These are phyloP conservation scores for Alternaria sp. DNA, from an alignment of 2,329 filamentous ascomycete species.

Conservation along the genomic window DNA sequence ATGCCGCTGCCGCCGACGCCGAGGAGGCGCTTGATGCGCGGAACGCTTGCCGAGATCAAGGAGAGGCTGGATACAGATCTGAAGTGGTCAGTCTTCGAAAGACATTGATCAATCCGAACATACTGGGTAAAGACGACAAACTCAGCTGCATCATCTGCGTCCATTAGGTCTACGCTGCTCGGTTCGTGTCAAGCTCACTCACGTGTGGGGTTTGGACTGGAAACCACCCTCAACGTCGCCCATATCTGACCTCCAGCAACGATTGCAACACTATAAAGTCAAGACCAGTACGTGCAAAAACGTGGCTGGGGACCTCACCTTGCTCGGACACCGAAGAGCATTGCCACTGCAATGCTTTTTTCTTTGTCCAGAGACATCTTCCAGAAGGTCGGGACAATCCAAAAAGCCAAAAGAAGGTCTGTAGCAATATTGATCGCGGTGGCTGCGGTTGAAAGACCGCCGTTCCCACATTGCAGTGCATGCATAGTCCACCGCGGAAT, in stretches of 20 bases:
- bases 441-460: constrained; percentile 19
- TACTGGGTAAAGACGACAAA: constrained; percentile 24
- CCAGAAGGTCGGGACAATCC: constrained; percentile 34
- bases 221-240: constrained; percentile 11
- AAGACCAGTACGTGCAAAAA: background rate
- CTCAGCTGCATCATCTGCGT: constrained; percentile 18
- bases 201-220: constrained; percentile 19
- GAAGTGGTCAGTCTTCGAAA: background rate
- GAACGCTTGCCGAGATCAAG: constrained; percentile 24
- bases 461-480: constrained; percentile 17
- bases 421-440: constrained; percentile 29
- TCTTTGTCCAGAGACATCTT: constrained; percentile 23
- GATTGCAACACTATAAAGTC: constrained; percentile 16
- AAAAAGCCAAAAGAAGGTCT: constrained; percentile 30
- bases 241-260: constrained; percentile 21
- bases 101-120: background rate
- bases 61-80: constrained; percentile 27
- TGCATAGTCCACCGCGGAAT: constrained; percentile 15
- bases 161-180: constrained; percentile 6
- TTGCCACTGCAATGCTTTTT: constrained; percentile 8
- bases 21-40: constrained; percentile 24
- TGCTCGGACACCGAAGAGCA: constrained; percentile 24
- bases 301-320: constrained; percentile 10
- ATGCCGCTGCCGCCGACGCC: constrained; percentile 22
- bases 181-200: background rate